Base-by-base conservation (phyloP, 768 basidiomycete genomes). In the Phanerochaete carnosa region DNA sequence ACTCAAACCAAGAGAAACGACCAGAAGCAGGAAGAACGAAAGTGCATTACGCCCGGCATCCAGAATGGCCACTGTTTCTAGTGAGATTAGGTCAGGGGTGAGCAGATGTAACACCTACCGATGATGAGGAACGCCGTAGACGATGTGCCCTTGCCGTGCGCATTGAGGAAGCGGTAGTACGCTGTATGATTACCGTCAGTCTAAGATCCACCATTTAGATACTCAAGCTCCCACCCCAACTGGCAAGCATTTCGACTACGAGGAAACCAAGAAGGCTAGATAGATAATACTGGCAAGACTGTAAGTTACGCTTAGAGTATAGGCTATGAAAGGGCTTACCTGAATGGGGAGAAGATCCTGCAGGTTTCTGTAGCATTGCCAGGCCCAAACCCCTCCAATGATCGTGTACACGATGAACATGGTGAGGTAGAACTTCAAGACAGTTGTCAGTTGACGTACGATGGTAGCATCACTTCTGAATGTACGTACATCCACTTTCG, bases 81-180 rank as follows among this genome's bases (percentile, higher is more conserved):
- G 22, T 52, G 25, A 43, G 47, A 19, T 12, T 29, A 11, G n/a
- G 51, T 45, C 3, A 26, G 15, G 22, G 19, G 22, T 25, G 3
- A 53, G 23, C 29, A 49, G 29, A 28, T 46, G 25, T 49, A 26
- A 29, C 56, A 73, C 89, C 68, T 58, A 89, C 93, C 92, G 63
- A 98, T 90, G 60, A 98, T 90, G 46, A 99, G 86, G 76, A 98
- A 96, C n/a, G 89, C 83, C 0, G 87, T 90, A 0, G 94, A 87
- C 25, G 90, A 80, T 2, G 86, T 79, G 45, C 86, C 82, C 65
- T 79, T 87, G 19, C 88, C 90, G 63, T 94, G 90, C 1, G 88
- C 89, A 71, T 98, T 98, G 64, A 98, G 85, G 72, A 94, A 98
- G 58, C 94, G 86, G 72, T 98, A 97, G 75, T 98, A 99, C 2